phyloP scores from a whole-genome alignment of 352 stramenopile species.

The Phytophthora crassamura region DNA sequence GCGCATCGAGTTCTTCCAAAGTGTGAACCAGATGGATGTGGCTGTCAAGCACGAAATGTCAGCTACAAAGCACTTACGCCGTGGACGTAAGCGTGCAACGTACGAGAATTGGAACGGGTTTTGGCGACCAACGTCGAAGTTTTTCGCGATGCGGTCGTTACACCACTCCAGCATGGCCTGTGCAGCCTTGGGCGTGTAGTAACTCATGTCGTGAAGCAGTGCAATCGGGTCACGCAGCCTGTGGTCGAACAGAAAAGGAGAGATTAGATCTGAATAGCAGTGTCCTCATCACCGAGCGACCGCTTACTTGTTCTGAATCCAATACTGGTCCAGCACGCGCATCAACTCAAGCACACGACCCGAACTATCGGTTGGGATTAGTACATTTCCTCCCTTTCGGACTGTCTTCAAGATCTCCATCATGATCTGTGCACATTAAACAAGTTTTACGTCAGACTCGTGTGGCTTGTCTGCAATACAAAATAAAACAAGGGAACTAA shows the following conservation, averaged over 20 bases:
- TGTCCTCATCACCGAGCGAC: constrained; percentile 10
- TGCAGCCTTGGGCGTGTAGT: constrained; percentile 88
- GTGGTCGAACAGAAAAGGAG: background rate
- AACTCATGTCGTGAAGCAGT: constrained; percentile 90
- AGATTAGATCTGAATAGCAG: constrained; percentile 6
- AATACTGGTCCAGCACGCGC: constrained; percentile 95
- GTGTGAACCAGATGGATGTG: constrained; percentile 90
- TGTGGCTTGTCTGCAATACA: constrained; percentile 7
- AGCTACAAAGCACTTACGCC: background rate
- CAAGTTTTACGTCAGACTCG: constrained; percentile 28
- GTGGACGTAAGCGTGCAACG: constrained; percentile 15
- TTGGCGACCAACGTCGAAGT: constrained; percentile 88
- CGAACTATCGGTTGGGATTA: constrained; percentile 95
- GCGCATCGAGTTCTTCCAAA: constrained; percentile 86
- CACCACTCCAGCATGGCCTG: constrained; percentile 93
- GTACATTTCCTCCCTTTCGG: constrained; percentile 93
- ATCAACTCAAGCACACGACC: constrained; percentile 96
- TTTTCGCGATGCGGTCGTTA: constrained; percentile 90
- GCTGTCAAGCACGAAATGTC: constrained; percentile 28
- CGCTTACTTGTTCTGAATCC: constrained; percentile 94
- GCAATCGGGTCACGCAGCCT: constrained; percentile 88
- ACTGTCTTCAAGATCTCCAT: constrained; percentile 94
- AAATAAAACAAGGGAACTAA: background rate
- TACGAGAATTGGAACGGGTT: constrained; percentile 92
- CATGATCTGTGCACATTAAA: constrained; percentile 77